A percentile compares a stretch with the other conserved stretches of the same genome.
These are phyloP conservation scores for Pseudogymnoascus sp. DNA, from an alignment of 2,329 filamentous ascomycete genomes.

Conservation along the genomic window DNA sequence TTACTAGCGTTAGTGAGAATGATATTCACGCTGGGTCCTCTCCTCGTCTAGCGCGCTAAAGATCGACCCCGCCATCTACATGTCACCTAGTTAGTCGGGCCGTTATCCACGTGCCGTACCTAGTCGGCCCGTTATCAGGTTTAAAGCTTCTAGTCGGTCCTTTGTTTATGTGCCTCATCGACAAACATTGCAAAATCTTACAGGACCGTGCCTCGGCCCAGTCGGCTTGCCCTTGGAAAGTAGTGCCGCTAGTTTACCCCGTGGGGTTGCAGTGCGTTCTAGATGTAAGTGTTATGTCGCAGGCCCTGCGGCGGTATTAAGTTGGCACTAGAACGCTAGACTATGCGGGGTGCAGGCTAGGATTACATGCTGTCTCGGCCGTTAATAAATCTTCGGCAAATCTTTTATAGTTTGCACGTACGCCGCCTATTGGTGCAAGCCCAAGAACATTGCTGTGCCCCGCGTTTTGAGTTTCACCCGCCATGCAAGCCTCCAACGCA, in stretches of 20 bases:
- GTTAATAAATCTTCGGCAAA: neutral
- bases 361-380: neutral
- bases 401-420: too few relatives aligned
- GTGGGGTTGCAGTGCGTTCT: neutral
- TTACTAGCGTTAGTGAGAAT: neutral
- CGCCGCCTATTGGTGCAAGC: too few relatives aligned
- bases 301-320: neutral
- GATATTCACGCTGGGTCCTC: neutral
- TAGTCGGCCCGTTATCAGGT: neutral
- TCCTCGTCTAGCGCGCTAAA: too few relatives aligned
- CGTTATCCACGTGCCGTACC: neutral
- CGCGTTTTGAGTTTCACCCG: too few relatives aligned
- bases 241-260: neutral
- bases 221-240: neutral
- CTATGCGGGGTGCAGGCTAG: neutral
- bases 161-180: neutral
- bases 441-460: too few relatives aligned
- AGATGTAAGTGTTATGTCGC: neutral
- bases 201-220: neutral
- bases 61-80: too few relatives aligned
- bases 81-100: neutral
- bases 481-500: too few relatives aligned
- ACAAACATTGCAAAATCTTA: neutral
- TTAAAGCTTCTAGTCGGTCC: neutral
- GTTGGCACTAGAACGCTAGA: neutral